Evolutionary conservation across 192 early-diverging fungal species (phyloP).

Genomic region (Coemansia sp.): DNA sequence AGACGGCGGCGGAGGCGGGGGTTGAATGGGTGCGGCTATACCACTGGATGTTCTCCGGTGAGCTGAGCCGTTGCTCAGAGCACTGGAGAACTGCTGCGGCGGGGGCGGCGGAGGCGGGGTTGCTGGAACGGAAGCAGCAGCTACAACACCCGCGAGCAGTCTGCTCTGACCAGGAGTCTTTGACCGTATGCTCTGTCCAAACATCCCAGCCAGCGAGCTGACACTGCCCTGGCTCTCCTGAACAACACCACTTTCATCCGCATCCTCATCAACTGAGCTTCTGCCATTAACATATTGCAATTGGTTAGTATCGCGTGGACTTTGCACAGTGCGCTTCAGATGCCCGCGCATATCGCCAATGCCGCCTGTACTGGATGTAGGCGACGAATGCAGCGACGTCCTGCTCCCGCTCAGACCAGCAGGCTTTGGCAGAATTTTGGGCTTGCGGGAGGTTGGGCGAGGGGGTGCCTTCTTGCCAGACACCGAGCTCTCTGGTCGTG

Average conservation of each 20-base stretch:
- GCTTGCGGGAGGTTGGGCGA: conserved; percentile 47
- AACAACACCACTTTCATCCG: conserved; percentile 29
- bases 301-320: conserved; percentile 3
- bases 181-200: conserved; percentile 37
- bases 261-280: conserved; percentile 22
- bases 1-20: conserved; percentile 36
- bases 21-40: conserved; percentile 22
- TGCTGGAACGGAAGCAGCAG: conserved; percentile 13
- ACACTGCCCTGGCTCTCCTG: conserved; percentile 54
- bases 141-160: neutral
- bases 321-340: conserved; percentile 10
- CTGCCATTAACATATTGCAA: conserved; percentile 17
- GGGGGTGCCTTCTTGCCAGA: conserved; percentile 43
- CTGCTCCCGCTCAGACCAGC: conserved; percentile 22
- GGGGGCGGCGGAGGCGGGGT: conserved; percentile 20
- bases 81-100: neutral
- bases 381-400: conserved; percentile 22
- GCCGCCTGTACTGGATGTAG: conserved; percentile 15
- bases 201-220: conserved; percentile 52
- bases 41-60: conserved; percentile 29
- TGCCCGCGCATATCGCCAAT: conserved; percentile 20
- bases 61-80: neutral
- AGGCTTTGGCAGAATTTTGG: conserved; percentile 44
- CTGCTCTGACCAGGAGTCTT: conserved; percentile 20
- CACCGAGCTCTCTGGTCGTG: conserved; percentile 32